Base-by-base conservation (phyloP, 306 rosid genomes). In the Trichosanthes cucumerina region DNA sequence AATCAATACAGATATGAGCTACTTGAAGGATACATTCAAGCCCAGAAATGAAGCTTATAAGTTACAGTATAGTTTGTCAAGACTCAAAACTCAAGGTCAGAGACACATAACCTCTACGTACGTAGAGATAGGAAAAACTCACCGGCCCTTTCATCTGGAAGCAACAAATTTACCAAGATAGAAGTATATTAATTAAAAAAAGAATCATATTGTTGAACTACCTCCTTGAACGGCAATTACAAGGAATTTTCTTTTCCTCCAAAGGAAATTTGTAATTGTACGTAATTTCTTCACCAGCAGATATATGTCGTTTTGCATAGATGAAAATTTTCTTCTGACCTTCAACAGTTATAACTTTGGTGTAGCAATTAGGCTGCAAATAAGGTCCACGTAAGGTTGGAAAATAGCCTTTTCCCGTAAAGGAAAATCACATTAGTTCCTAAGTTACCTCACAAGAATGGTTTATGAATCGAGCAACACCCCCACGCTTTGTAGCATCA, bases 191-290 rank as follows among this genome's bases (percentile, higher is more conserved):
- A 34, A 19, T 41, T 38, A 11, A 68, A 70, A 54, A 69, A 38
- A 1, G 21, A 38, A 53, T 50, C 2, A 65, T 10, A 54, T 24
- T 3, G 34, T 14, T 77, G 70, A 79, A 70, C 88, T 84, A 95
- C 99, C 89, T 92, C 84, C 77, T 95, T 36, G 99, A 90, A 80
- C 97, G 93, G 83, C 98, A 95, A 86, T 95, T 87, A 86, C 99
- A 95, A 77, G 99, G 97, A 77, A 95, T 95, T 87, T 95, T 95
- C 85, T 92, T 91, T 82, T 92, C 99, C 88, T 95, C 99, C 91
- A 95, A 89, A 73, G 99, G 99, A 80, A 95, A 95, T 90, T 95
- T 95, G 83, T 95, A 95, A 86, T 95, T 91, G 83, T 95, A 95
- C 16, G 97, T 89, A 79, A 95, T 88, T 82, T 95, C 99, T 88